Conservation (phyloP, 148 eudicot species). For the Cornus kousa region DNA sequence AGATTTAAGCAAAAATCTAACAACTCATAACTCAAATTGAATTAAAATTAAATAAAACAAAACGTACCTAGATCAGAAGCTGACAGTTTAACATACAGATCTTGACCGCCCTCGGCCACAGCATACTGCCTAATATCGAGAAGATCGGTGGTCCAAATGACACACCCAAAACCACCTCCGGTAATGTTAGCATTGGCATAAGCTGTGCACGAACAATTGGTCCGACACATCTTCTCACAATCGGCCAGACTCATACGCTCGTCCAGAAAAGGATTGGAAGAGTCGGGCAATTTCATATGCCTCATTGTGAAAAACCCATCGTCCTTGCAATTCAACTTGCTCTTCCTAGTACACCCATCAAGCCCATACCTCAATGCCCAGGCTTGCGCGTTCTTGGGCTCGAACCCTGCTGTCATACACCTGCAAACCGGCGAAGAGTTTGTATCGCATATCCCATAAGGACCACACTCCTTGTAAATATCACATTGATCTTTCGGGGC, state of each 20-base stretch:
- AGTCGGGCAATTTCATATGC: conserved; percentile 62
- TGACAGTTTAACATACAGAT: conserved; percentile 37
- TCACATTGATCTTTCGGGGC: conserved; percentile 72
- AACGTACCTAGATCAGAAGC: conserved; percentile 41
- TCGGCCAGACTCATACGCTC: conserved; percentile 30
- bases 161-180: conserved; percentile 41
- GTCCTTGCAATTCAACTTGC: conserved; percentile 33
- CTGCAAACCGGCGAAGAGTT: conserved; percentile 38
- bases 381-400: conserved; percentile 26
- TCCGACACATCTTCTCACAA: conserved; percentile 44
- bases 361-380: conserved; percentile 62
- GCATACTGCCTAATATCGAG: conserved; percentile 44
- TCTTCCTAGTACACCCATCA: conserved; percentile 45
- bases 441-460: conserved; percentile 45
- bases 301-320: conserved; percentile 51
- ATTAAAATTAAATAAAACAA: no score
- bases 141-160: conserved; percentile 42
- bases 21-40: no score
- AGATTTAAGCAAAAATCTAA: no score
- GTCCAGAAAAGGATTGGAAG: conserved; percentile 34
- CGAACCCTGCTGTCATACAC: conserved; percentile 55
- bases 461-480: conserved; percentile 47
- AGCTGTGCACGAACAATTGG: conserved; percentile 58
- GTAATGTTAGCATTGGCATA: conserved; percentile 33
- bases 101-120: conserved; percentile 46